Conservation (phyloP, 2,329 filamentous ascomycete species). For the Annulohypoxylon truncatum region DNA sequence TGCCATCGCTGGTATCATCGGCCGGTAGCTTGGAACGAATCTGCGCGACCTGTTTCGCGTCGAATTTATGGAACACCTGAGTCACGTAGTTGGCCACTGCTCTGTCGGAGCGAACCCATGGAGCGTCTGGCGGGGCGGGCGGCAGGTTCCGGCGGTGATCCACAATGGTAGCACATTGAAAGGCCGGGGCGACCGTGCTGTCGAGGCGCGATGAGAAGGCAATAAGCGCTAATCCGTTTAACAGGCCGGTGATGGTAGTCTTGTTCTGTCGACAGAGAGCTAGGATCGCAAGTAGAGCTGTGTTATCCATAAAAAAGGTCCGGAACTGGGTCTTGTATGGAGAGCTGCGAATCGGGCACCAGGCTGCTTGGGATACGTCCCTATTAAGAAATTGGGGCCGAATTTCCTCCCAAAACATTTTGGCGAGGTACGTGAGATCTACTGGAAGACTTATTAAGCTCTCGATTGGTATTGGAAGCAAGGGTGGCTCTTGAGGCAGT, state of each 20-base stretch:
- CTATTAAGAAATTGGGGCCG: slow-evolving; percentile 11
- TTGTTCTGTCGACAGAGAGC: slow-evolving; percentile 31
- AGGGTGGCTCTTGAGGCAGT: slow-evolving; percentile 41
- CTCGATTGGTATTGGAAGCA: slow-evolving; percentile 47
- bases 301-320: slow-evolving; percentile 34
- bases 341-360: slow-evolving; percentile 40
- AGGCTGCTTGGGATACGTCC: slow-evolving; percentile 34
- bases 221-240: slow-evolving; percentile 37
- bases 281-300: slow-evolving; percentile 17
- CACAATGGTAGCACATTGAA: slow-evolving; percentile 32
- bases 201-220: slow-evolving; percentile 26
- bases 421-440: slow-evolving; percentile 20
- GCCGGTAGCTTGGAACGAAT: slow-evolving; percentile 29
- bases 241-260: slow-evolving; percentile 45
- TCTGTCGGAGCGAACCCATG: slow-evolving; percentile 1
- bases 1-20: background rate
- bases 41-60: slow-evolving; percentile 25
- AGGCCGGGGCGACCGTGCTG: slow-evolving; percentile 17
- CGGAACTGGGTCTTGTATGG: slow-evolving; percentile 42
- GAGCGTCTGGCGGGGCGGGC: slow-evolving; percentile 13
- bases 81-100: slow-evolving; percentile 41
- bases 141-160: slow-evolving; percentile 34
- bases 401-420: slow-evolving; percentile 36
- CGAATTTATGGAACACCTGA: slow-evolving; percentile 34
- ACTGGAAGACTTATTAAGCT: slow-evolving; percentile 31